Evolutionary conservation across 495 filamentous ascomycete genomes (phyloP), one percentile per base, ranked within the genome.

Genomic region (Penicillium longicatenatum): DNA sequence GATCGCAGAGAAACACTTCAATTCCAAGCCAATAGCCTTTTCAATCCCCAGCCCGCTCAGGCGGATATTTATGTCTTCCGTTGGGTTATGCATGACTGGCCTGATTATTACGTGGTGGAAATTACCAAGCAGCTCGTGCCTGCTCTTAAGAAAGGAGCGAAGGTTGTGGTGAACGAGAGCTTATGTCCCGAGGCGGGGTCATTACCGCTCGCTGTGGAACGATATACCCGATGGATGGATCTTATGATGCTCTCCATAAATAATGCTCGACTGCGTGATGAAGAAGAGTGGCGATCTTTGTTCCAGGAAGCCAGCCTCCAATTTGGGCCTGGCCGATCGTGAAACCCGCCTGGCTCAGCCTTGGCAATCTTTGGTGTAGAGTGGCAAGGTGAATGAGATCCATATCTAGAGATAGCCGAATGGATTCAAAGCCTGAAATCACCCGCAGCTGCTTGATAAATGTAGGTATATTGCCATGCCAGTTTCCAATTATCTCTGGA

Each of bases 181-280:
- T 20, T 43, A 20, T 43, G 14, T 14, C 39, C 39, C 11, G 39
- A 43, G 14, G 14, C 4, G 3, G 14, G 19, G 14, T 43, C 11
- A 16, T 14, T 43, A 20, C 39, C 39, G 11, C 19, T 43, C 3
- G 4, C 39, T 5, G 19, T 43, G 39, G 39, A 43, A 11, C 14
- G 39, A 4, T 43, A 43, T 43, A 43, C 14, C 14, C 39, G 39
- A 43, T 43, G 39, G 39, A 43, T 43, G 39, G 39, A 43, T 43
- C 4, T 43, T 5, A 43, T 43, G 14, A 43, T 43, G 39, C 39
- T 43, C 5, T 43, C 39, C 14, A 4, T 43, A 16, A 43, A 43
- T 43, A 43, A 43, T 4, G 4, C 39, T n/a, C 39, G 39, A n/a
- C 39, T 43, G 11, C 14, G 39, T 16, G 39, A 43, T 14, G 39